Base-by-base conservation (phyloP, 139 green algal genomes). In the Picochlorum sp. region DNA sequence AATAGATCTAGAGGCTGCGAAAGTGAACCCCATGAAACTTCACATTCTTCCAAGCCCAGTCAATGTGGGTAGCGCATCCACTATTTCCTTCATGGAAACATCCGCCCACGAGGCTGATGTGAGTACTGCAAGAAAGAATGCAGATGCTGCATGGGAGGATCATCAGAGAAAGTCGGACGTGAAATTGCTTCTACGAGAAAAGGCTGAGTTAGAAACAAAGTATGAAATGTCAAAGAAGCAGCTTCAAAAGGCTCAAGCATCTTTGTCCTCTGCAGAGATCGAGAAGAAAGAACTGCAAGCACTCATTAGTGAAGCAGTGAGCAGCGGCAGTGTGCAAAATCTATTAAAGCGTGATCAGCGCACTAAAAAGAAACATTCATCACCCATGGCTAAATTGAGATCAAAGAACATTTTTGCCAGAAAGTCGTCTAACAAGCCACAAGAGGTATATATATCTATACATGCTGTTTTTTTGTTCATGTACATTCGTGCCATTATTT, bases 221-320 rank as follows among this genome's bases (percentile, higher is more conserved):
- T 65, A 43, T 33, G 35, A 74, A 49, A 64, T 82, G 63, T 60
- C 76, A 28, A 54, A 81, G 67, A 54, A 50, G 26, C 74, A 81
- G 61, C 53, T 81, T 12, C 29, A 28, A 24, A 80, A n/a, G n/a
- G n/a, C n/a, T n/a, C 35, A 41, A 41, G 35, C 9, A 9, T 9
- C 35, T 41, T 41, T 41, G 12, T 12, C 9, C 12, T 12, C 9
- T 9, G 9, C 35, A 41, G 35, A 41, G 35, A 12, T 41, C 9
- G 35, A 41, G 35, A 41, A 12, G 35, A 41, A 41, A 9, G 35
- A n/a, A 41, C 35, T 41, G 9, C 35, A 41, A n/a, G n/a, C n/a
- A n/a, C n/a, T n/a, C n/a, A n/a, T n/a, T n/a, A n/a, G n/a, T n/a
- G n/a, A n/a, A n/a, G n/a, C n/a, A n/a, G n/a, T n/a, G n/a, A n/a